Percentiles rank a stretch among this genome's conserved stretches.
Evolutionary conservation across 106 monocot species (phyloP).

Genomic region (Gastrodia elata): DNA sequence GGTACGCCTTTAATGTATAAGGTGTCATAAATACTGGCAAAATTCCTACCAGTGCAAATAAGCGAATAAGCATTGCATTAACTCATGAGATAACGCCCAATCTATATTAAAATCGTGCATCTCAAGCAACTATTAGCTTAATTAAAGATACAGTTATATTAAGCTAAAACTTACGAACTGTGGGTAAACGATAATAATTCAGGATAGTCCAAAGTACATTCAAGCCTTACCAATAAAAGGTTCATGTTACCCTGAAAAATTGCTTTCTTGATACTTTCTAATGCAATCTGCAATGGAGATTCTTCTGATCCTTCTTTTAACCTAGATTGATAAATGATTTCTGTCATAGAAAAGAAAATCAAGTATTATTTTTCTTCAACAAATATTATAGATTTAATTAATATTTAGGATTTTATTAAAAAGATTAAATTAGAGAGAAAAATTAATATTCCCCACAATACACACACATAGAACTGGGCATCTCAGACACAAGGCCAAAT

Average conservation of each 20-base stretch:
- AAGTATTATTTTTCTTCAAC: not conserved
- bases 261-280: constrained; percentile 72
- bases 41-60: not conserved
- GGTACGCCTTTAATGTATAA: not conserved
- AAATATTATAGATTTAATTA: not conserved
- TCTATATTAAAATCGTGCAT: not conserved
- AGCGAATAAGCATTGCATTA: too few relatives aligned
- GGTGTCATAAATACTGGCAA: not conserved
- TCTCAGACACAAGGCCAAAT: too few relatives aligned
- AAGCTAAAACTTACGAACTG: not conserved
- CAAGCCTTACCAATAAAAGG: constrained; percentile 55
- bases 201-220: not conserved
- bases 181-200: not conserved
- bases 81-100: too few relatives aligned
- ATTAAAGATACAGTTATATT: not conserved
- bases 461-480: too few relatives aligned
- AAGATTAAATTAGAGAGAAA: not conserved
- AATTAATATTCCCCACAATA: too few relatives aligned
- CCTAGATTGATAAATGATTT: constrained; percentile 31
- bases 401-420: not conserved
- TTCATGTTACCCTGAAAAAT: constrained; percentile 77
- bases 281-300: constrained; percentile 49
- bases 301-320: constrained; percentile 28
- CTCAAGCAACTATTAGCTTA: not conserved
- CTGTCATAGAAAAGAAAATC: constrained; percentile 27